Conservation (phyloP, 2,329 filamentous ascomycete species). For the Fonsecaea erecta region DNA sequence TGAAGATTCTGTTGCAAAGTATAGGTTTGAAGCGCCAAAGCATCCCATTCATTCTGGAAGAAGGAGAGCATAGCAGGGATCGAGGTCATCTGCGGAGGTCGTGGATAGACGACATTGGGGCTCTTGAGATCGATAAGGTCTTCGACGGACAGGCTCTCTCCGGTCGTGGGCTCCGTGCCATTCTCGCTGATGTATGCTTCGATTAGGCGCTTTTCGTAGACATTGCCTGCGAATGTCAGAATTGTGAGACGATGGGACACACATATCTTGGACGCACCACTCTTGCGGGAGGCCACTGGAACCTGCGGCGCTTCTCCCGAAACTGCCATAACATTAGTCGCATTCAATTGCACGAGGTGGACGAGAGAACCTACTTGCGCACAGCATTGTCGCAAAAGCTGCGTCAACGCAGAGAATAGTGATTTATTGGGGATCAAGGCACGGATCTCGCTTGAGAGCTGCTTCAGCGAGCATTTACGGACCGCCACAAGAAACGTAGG, state of each 20-base stretch:
- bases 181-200: conserved; percentile 93
- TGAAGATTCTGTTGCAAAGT: conserved; percentile 86
- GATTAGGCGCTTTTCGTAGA: conserved; percentile 94
- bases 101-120: conserved; percentile 79
- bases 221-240: conserved; percentile 65
- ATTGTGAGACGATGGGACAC: not conserved
- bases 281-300: conserved; percentile 93
- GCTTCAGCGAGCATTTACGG: not conserved
- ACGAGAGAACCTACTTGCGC: conserved; percentile 31
- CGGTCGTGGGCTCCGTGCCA: conserved; percentile 87
- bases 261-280: conserved; percentile 65
- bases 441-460: not conserved
- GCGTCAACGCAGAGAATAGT: not conserved
- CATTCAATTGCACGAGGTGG: not conserved
- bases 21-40: conserved; percentile 87
- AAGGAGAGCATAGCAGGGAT: conserved; percentile 91
- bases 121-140: conserved; percentile 89
- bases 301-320: conserved; percentile 95
- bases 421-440: not conserved
- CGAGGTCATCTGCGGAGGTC: conserved; percentile 91
- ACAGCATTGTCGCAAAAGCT: conserved; percentile 28
- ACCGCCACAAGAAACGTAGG: not conserved
- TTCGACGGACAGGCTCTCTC: conserved; percentile 79
- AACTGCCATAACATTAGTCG: conserved; percentile 60
- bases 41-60: conserved; percentile 99